A percentile compares a stretch with the other conserved stretches of the same genome.
These are phyloP conservation scores for Zoysia japonica DNA, from an alignment of 176 grass and related monocot species.

Conservation along the genomic window DNA sequence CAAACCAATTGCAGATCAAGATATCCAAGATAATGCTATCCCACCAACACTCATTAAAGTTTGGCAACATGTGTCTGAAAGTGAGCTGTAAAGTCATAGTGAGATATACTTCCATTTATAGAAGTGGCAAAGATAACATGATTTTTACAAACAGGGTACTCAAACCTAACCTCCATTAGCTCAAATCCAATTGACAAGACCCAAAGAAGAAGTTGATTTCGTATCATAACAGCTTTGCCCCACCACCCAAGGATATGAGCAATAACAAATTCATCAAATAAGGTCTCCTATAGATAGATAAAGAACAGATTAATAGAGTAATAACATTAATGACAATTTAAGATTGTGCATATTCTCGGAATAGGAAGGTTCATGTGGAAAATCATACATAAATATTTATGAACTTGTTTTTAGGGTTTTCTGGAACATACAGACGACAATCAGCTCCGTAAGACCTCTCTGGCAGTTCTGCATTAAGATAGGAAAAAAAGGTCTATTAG, in stretches of 20 bases:
- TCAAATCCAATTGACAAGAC: constrained; percentile 94
- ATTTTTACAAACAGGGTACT: constrained; percentile 15
- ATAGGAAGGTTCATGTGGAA: constrained; percentile 52
- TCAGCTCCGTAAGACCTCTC: constrained; percentile 96
- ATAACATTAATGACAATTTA: constrained; percentile 14
- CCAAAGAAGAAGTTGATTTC: constrained; percentile 94
- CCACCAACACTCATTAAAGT: constrained; percentile 99
- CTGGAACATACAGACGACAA: constrained; percentile 95
- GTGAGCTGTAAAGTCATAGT: constrained; percentile 69
- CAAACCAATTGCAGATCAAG: constrained; percentile 99
- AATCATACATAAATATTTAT: constrained; percentile 98
- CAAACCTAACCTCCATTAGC: constrained; percentile 87
- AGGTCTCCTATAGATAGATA: constrained; percentile 73
- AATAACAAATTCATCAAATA: constrained; percentile 98
- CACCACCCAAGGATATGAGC: constrained; percentile 98
- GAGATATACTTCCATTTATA: constrained; percentile 38
- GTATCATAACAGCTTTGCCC: constrained; percentile 99
- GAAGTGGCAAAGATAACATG: constrained; percentile 15
- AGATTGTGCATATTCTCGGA: constrained; percentile 28
- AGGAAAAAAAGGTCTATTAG: not conserved
- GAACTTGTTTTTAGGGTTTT: constrained; percentile 97
- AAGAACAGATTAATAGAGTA: constrained; percentile 32
- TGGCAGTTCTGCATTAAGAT: constrained; percentile 62
- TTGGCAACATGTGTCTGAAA: constrained; percentile 98
- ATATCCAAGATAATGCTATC: constrained; percentile 99